phyloP scores from a whole-genome alignment of 208 protist genomes.

The Trypanosoma theileri region DNA sequence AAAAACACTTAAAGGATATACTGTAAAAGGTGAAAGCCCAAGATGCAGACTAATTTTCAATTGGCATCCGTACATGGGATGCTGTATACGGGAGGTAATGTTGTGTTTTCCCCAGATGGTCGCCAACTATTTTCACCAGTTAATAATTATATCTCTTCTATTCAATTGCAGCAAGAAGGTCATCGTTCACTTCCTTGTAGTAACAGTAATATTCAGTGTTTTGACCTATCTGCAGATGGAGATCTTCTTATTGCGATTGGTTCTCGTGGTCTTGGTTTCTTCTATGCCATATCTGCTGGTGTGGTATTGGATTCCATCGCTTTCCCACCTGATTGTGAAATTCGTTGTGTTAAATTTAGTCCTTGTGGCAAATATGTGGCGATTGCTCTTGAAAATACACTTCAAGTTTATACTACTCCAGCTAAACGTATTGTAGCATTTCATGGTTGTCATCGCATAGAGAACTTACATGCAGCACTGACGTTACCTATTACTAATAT shows the following conservation, averaged over 20 bases:
- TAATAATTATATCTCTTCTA: slow-evolving; percentile 82
- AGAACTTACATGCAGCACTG: slow-evolving; percentile 81
- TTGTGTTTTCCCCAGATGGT: slow-evolving; percentile 82
- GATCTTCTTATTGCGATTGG: slow-evolving; percentile 81
- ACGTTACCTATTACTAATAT: slow-evolving; percentile 77
- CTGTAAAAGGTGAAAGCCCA: slow-evolving; percentile 8
- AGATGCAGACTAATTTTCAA: slow-evolving; percentile 83
- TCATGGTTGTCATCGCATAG: slow-evolving; percentile 85
- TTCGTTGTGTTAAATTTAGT: slow-evolving; percentile 77
- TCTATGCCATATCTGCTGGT: slow-evolving; percentile 80
- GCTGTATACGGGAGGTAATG: slow-evolving; percentile 92
- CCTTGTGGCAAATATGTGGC: slow-evolving; percentile 89
- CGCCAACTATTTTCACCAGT: slow-evolving; percentile 84
- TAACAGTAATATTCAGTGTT: slow-evolving; percentile 90
- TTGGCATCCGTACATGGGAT: slow-evolving; percentile 90
- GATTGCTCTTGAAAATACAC: slow-evolving; percentile 79
- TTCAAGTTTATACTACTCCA: slow-evolving; percentile 87
- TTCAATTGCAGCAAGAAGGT: slow-evolving; percentile 79
- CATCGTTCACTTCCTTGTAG: slow-evolving; percentile 75
- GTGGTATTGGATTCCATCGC: slow-evolving; percentile 90
- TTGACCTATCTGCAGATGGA: slow-evolving; percentile 83
- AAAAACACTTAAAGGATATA: slow-evolving; percentile 1
- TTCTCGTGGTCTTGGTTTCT: slow-evolving; percentile 82
- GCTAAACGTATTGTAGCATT: slow-evolving; percentile 82
- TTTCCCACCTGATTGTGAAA: slow-evolving; percentile 75